Evolutionary conservation across 2,329 filamentous ascomycete genomes (phyloP).

Genomic region (Thielaviopsis cerberus): DNA sequence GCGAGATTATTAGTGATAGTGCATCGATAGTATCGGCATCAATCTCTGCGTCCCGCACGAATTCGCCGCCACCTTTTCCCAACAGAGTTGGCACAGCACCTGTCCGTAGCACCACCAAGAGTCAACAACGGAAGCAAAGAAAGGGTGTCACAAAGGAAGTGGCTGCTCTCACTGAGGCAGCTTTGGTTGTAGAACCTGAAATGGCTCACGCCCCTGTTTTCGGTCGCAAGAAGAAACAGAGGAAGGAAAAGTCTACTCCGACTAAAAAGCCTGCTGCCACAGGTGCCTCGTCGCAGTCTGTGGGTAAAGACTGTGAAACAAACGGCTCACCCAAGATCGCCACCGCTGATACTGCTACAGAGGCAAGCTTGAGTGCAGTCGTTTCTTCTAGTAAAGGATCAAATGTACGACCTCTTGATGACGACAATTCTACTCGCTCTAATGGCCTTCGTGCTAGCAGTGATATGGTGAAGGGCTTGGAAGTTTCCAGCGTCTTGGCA

Average conservation of each 20-base stretch:
- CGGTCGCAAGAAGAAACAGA: constrained; percentile 70
- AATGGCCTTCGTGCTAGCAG: background rate
- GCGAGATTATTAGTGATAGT: constrained; percentile 59
- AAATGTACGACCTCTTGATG: background rate
- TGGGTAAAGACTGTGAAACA: background rate
- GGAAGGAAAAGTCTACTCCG: constrained; percentile 43
- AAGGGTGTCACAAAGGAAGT: constrained; percentile 44
- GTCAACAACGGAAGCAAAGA: constrained; percentile 58
- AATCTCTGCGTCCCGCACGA: constrained; percentile 47
- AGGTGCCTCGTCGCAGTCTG: constrained; percentile 1
- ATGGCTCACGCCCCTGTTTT: constrained; percentile 47
- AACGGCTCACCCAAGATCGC: background rate
- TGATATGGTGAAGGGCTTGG: background rate
- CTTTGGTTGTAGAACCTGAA: constrained; percentile 35
- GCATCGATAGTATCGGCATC: constrained; percentile 57
- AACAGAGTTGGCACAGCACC: constrained; percentile 49
- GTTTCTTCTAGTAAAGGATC: background rate
- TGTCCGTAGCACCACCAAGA: constrained; percentile 54
- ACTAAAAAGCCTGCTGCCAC: constrained; percentile 12
- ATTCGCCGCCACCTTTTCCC: constrained; percentile 41
- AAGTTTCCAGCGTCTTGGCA: background rate
- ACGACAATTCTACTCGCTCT: background rate
- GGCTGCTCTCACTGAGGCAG: constrained; percentile 34
- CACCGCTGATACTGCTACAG: background rate
- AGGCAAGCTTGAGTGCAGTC: background rate